Evolutionary conservation across 306 rosid species (phyloP), one percentile per base, ranked within the genome.

Genomic region (Alnus rubra): DNA sequence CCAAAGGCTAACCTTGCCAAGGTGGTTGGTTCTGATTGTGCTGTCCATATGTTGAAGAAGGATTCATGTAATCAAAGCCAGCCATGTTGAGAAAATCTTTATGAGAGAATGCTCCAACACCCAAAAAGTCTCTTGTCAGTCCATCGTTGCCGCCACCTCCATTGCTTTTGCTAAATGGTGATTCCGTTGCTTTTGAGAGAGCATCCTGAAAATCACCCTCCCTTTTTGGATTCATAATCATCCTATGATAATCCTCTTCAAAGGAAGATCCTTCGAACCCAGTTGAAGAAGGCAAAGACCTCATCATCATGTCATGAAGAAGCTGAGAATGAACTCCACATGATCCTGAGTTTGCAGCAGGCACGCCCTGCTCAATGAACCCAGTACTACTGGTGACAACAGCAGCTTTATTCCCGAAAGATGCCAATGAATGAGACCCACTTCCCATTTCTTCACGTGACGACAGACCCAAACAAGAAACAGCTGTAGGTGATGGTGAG

Each of bases 51-150:
- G 88, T 71, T 4, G 89, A 80, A 73, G 86, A 78, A 81, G 78
- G 72, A 49, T 58, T 73, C 77, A 80, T 70, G 48, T 83, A 86
- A 44, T 85, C 85, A 19, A 86, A 62, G 33, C 83, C 92, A 28
- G 87, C 85, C 64, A 88, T 76, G 52, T 80, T 74, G 63, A 90
- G 84, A 37, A 83, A 81, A 18, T 85, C 87, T 33, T 79, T 71
- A 19, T 81, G 86, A 19, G 88, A 73, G 73, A 92, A 84, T 5
- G 83, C 86, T 72, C 84, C 74, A 12, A 90, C 86, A 64, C 97
- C 94, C 86, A 92, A 69, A 82, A 92, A 92, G 60, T 92, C 97
- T 71, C 92, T 84, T 4, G 97, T 92, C 84, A 83, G 74, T 50
- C 85, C 97, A 37, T 82, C 86, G 19, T n/a, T 59, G 33, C 49